Evolutionary conservation across 495 filamentous ascomycete genomes (phyloP), one percentile per base, ranked within the genome.

Genomic region (Delitschia confertaspora): DNA sequence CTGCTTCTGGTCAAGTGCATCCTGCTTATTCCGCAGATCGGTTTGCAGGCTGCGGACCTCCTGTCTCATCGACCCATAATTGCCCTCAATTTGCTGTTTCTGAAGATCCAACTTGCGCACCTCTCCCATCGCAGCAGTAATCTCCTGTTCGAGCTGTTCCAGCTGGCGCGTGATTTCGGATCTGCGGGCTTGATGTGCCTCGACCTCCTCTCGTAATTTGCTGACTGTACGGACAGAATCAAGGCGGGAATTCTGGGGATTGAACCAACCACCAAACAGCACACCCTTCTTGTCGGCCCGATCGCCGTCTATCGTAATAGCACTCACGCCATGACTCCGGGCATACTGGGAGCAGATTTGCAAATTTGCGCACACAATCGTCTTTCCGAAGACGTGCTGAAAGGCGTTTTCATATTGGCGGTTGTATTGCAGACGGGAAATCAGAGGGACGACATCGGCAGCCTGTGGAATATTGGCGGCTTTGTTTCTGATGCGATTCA

Each of bases 221-320:
- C 77, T 72, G 20, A 86, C 72, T n/a, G 74, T 73, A 47, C 78
- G 83, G 11, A 94, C 81, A 23, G 83, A 86, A 44, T 93, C 82
- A 9, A 95, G 67, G 10, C 88, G 77, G 0, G 89, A 95, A 34
- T 76, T 76, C 18, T 82, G 75, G 1, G 82, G 74, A 58, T 99
- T 89, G 29, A 89, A 75, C 61, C 80, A 99, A 51, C 91, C 91
- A 67, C 91, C 91, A 19, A 84, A 93, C 66, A 96, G 75, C 1
- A 88, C 91, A 62, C 91, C 91, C 50, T 88, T 80, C 67, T 88
- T 95, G 64, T 95, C 88, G 2, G 85, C 81, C 33, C 82, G 82
- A 63, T 99, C 91, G 56, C 91, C 91, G 14, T 94, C 87, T 6
- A 85, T 83, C 0, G 91, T 99, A 45, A 96, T 93, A 17, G 86